Base-by-base conservation (phyloP, 225 moss, liverwort and hornwort genomes). In the Pleurozium schreberi region DNA sequence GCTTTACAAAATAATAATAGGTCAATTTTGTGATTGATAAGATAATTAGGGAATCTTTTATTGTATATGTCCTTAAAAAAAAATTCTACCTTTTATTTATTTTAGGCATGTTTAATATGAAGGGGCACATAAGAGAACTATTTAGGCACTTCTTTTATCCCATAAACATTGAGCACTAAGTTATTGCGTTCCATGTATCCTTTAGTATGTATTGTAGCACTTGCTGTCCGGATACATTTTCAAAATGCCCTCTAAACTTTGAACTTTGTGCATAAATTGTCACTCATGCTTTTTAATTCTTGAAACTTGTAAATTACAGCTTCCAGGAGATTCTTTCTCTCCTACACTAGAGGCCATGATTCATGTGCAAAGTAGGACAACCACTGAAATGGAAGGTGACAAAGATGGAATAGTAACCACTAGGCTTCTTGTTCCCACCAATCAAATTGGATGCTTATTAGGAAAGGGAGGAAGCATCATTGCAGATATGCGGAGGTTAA, bases 391-490 rank as follows among this genome's bases (percentile, higher is more conserved):
- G 86, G 95, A 92, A 53, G 92, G 95, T 45, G 96, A 97, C 83
- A 96, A 98, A 87, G 97, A 97, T 88, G 98, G 96, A 64, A 92
- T 96, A 26, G 94, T 96, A 45, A 96, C 97, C 12, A 96, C 96
- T 9, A 95, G 97, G 85, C 94, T 98, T 77, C 94, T 98, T 79
- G 93, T 98, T 60, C 98, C 98, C 0, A 94, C 96, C 75, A 98
- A 97, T 76, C 98, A 98, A 88, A 98, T 98, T 84, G 98, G 98
- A 12, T 98, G 98, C 53, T 91, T 98, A 63, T 90, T 98, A 84
- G 98, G 98, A 87, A 98, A 97, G 63, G 95, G 97, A 34, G 98
- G 98, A 47, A 97, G 94, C 90, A 98, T 98, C 33, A 98, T 98
- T 57, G 96, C 94, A 11, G 95, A 96, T 52, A 98, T 98, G 97